Evolutionary conservation across 2,329 filamentous ascomycete species (phyloP).

Genomic region (Beauveria bassiana): DNA sequence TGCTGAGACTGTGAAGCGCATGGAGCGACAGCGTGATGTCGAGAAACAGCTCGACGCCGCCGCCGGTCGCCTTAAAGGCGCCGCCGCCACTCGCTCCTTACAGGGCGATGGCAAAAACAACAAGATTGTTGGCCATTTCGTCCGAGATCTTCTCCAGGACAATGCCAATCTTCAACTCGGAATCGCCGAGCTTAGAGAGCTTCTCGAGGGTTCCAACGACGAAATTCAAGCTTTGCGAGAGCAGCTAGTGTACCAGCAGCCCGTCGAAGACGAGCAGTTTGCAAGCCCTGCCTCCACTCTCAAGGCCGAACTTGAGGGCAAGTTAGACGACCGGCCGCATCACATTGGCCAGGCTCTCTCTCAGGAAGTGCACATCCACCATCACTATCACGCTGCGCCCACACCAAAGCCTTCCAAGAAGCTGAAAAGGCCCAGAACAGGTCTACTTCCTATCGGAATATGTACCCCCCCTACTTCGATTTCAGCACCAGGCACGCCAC

Average conservation of each 20-base stretch:
- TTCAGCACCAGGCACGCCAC: slow-evolving; percentile 35
- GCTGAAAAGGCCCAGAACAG: slow-evolving; percentile 64
- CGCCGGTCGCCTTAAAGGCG: slow-evolving; percentile 72
- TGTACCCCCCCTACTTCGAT: slow-evolving; percentile 46
- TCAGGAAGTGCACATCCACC: slow-evolving; percentile 83
- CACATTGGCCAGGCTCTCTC: slow-evolving; percentile 30
- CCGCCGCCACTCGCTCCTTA: slow-evolving; percentile 62
- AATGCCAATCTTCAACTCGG: slow-evolving; percentile 90
- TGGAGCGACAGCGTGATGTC: slow-evolving; percentile 76
- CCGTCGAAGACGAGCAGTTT: slow-evolving; percentile 40
- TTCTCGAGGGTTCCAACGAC: slow-evolving; percentile 86
- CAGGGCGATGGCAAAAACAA: slow-evolving; percentile 51
- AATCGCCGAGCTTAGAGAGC: slow-evolving; percentile 82
- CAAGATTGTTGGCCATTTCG: slow-evolving; percentile 82
- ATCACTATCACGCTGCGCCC: slow-evolving; percentile 75
- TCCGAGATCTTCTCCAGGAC: slow-evolving; percentile 89
- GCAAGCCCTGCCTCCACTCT: slow-evolving; percentile 46
- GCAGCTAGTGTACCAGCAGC: slow-evolving; percentile 73
- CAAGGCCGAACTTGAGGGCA: slow-evolving; percentile 60
- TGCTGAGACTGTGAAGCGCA: slow-evolving; percentile 68
- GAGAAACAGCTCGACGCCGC: slow-evolving; percentile 76
- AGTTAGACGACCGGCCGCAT: slow-evolving; percentile 22
- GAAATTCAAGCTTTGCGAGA: slow-evolving; percentile 84
- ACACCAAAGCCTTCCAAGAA: slow-evolving; percentile 52
- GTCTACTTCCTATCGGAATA: slow-evolving; percentile 47